phyloP scores from a whole-genome alignment of 2,329 filamentous ascomycete genomes.

The Dactylonectria estremocensis region DNA sequence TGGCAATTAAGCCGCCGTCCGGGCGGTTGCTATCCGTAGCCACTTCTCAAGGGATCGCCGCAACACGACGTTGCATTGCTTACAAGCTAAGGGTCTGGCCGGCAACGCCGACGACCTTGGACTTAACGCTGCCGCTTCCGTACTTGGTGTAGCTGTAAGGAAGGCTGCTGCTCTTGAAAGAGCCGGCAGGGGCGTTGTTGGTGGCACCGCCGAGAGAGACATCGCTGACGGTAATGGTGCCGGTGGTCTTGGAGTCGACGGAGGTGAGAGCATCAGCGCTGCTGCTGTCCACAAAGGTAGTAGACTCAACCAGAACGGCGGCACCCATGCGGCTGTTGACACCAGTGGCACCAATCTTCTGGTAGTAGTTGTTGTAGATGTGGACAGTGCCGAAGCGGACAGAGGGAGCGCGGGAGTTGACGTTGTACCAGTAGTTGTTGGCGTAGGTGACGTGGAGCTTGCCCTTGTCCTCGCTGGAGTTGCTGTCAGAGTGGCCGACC shows the following conservation, averaged over 20 bases:
- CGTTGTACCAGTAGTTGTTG: conserved; percentile 77
- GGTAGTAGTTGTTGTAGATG: conserved; percentile 69
- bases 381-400: conserved; percentile 78
- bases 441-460: conserved; percentile 75
- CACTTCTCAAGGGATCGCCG: conserved; percentile 2
- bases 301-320: conserved; percentile 72
- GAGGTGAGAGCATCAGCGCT: conserved; percentile 52
- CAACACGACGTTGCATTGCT: conserved; percentile 15
- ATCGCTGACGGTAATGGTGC: conserved; percentile 59
- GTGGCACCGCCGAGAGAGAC: conserved; percentile 58
- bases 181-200: conserved; percentile 62
- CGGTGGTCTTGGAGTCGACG: conserved; percentile 58
- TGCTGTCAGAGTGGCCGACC: conserved; percentile 73
- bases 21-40: background rate
- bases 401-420: conserved; percentile 75
- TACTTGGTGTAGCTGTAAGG: conserved; percentile 64
- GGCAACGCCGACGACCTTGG: conserved; percentile 56
- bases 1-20: background rate
- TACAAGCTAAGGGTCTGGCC: conserved; percentile 57
- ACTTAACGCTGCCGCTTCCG: conserved; percentile 63
- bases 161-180: conserved; percentile 68
- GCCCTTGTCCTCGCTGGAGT: conserved; percentile 71
- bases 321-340: conserved; percentile 72
- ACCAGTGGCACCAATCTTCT: conserved; percentile 58
- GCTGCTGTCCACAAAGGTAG: conserved; percentile 62